Percentiles rank a stretch among this genome's conserved stretches.
These are phyloP conservation scores for Agrocybe pediades DNA, from an alignment of 768 basidiomycete genomes.

Conservation along the genomic window DNA sequence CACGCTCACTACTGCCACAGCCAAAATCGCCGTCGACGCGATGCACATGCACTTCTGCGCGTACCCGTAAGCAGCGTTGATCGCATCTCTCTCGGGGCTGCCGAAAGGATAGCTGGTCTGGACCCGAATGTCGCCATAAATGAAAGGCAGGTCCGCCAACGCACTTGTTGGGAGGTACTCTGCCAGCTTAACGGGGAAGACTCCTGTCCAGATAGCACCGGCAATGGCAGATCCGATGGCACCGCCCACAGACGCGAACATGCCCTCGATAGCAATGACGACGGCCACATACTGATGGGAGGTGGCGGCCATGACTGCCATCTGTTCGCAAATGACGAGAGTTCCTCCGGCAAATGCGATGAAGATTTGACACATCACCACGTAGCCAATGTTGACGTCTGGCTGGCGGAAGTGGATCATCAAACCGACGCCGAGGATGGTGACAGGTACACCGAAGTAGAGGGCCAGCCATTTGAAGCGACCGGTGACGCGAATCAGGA, in stretches of 20 bases:
- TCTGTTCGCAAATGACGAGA: slow-evolving; percentile 3
- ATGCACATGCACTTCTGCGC: slow-evolving; percentile 5
- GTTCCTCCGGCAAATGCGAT: slow-evolving; percentile 3
- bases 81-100: not conserved
- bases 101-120: slow-evolving; percentile 1
- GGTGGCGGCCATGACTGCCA: slow-evolving; percentile 3
- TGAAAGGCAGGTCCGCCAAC: not conserved
- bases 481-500: slow-evolving; percentile 1
- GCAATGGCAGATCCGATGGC: not conserved
- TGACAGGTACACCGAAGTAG: slow-evolving; percentile 2
- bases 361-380: slow-evolving; percentile 6
- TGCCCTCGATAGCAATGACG: slow-evolving; percentile 1
- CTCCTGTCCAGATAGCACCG: slow-evolving; percentile 1
- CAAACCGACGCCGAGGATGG: slow-evolving; percentile 2
- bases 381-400: slow-evolving; percentile 3
- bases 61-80: slow-evolving; percentile 2
- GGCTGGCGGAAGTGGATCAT: slow-evolving; percentile 6
- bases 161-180: not conserved
- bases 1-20: not conserved
- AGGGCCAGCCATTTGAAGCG: slow-evolving; percentile 2
- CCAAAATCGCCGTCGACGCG: not conserved
- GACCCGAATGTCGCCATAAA: not conserved
- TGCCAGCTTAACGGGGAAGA: slow-evolving; percentile 1
- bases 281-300: slow-evolving; percentile 5
- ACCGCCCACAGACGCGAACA: slow-evolving; percentile 3